Evolutionary conservation across 192 early-diverging fungal genomes (phyloP), one percentile per base, ranked within the genome.

Genomic region (Dispira simplex): DNA sequence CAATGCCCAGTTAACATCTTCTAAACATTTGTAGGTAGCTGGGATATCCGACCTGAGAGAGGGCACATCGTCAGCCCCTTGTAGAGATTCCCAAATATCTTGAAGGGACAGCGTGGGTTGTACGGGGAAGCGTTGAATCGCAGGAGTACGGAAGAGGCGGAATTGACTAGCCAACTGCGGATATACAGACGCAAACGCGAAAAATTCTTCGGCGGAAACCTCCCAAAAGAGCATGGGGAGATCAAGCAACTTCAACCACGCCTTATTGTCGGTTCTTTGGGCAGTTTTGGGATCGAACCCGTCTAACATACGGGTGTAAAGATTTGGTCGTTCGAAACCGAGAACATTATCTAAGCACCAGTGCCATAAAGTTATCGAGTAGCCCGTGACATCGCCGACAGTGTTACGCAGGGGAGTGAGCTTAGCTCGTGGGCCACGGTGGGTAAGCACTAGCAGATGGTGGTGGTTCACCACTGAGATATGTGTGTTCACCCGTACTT

Each of bases 101-200:
- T 18, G 1, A n/a, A 26, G 18, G 26, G 10, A n/a, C 10, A 53
- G 11, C 12, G 51, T 53, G 10, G 51, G 20, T n/a, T 9, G 51
- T n/a, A 39, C 26, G 2, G 56, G 56, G 56, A 32, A 58, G 21
- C 39, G 6, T 11, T 18, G 10, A 28, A 39, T 39, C 26, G 26
- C 11, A 39, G 23, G 27, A 12, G 56, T 27, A 27, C 56, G 56
- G 56, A 39, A 58, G 11, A 58, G 18, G 26, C 56, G 26, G 9
- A 58, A 27, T 9, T 58, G 56, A 25, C 56, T 9, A 39, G 56
- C 56, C n/a, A 39, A 10, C 56, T 58, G 16, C 11, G 56, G 56
- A 8, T 39, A n/a, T 9, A 58, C 27, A 39, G 14, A 0, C 26
- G 56, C 56, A 39, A 58, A 58, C 21, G 56, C 56, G 28, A 39